These are phyloP conservation scores for Botrytis paeoniae DNA, from an alignment of 2,329 filamentous ascomycete genomes.

Conservation along the genomic window DNA sequence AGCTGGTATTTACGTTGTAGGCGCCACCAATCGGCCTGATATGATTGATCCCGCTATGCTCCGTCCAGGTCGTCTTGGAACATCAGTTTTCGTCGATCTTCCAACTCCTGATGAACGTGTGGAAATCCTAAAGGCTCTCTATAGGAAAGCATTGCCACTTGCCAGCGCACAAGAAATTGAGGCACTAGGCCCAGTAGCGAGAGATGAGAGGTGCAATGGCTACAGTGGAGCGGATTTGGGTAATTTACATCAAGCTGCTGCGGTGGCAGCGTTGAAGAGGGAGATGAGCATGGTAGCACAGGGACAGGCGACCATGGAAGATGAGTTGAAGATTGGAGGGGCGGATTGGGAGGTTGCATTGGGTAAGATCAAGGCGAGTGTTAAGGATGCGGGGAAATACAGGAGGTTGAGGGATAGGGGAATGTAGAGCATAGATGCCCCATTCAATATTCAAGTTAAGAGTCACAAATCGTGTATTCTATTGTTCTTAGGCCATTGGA, in stretches of 20 bases:
- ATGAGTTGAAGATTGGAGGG: conserved; percentile 32
- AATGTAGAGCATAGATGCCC: conserved; percentile 28
- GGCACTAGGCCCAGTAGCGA: conserved; percentile 61
- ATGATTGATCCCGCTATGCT: conserved; percentile 97
- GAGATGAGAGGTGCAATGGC: conserved; percentile 63
- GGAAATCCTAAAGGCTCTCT: conserved; percentile 75
- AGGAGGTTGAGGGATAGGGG: conserved; percentile 38
- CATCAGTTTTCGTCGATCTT: conserved; percentile 83
- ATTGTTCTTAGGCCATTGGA: not conserved
- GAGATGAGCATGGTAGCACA: conserved; percentile 27
- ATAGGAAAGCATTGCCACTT: conserved; percentile 50
- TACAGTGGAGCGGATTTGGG: conserved; percentile 71
- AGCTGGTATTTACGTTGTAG: conserved; percentile 88
- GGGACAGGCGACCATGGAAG: conserved; percentile 16
- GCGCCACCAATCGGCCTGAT: conserved; percentile 90
- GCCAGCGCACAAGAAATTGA: conserved; percentile 51
- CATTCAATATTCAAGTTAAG: not conserved
- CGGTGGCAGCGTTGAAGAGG: conserved; percentile 38
- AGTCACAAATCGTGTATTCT: not conserved
- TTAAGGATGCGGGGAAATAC: conserved; percentile 40
- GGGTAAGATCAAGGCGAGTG: conserved; percentile 37
- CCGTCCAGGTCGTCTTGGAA: conserved; percentile 83
- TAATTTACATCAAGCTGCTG: conserved; percentile 46
- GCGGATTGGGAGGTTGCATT: conserved; percentile 39
- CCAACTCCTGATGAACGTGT: conserved; percentile 76